These are phyloP conservation scores for Verbena officinalis DNA, from an alignment of 257 asterid genomes.

Conservation along the genomic window DNA sequence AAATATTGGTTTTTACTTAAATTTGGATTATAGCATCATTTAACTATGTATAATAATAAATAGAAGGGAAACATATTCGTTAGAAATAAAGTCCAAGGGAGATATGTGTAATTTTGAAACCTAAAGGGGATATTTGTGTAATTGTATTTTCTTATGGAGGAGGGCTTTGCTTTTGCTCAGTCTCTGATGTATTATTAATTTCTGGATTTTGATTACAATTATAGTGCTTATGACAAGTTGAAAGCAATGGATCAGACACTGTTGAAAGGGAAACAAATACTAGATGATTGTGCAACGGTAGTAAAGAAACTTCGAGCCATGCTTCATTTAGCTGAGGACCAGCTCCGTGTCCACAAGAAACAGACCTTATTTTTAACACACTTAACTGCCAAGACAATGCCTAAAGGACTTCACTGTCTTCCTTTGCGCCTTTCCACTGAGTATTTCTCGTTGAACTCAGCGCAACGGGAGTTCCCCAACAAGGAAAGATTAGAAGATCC, in stretches of 20 bases:
- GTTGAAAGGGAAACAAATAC: slow-evolving; percentile 53
- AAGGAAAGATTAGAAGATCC: slow-evolving; percentile 49
- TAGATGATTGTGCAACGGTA: slow-evolving; percentile 57
- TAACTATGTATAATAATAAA: no score
- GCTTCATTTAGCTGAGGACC: slow-evolving; percentile 67
- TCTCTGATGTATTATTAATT: background rate
- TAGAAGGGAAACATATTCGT: no score
- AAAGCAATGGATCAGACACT: slow-evolving; percentile 64
- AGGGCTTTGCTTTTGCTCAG: background rate
- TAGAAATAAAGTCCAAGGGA: no score
- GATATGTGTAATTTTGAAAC: no score
- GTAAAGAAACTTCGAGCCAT: slow-evolving; percentile 71
- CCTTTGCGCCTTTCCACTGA: slow-evolving; percentile 60
- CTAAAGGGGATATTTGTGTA: no score
- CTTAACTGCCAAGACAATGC: slow-evolving; percentile 55
- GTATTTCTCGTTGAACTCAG: slow-evolving; percentile 48
- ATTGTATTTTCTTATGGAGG: no score
- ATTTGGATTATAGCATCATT: no score
- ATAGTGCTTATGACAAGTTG: slow-evolving; percentile 50
- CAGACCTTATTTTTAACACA: slow-evolving; percentile 60
- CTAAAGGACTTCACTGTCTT: slow-evolving; percentile 72
- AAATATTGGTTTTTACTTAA: no score
- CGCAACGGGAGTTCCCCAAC: slow-evolving; percentile 38
- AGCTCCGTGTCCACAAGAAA: slow-evolving; percentile 62
- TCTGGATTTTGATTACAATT: slow-evolving; percentile 12